A percentile compares a stretch with the other conserved stretches of the same genome.
phyloP scores from a whole-genome alignment of 148 eudicot species.

The Agrostemma githago region DNA sequence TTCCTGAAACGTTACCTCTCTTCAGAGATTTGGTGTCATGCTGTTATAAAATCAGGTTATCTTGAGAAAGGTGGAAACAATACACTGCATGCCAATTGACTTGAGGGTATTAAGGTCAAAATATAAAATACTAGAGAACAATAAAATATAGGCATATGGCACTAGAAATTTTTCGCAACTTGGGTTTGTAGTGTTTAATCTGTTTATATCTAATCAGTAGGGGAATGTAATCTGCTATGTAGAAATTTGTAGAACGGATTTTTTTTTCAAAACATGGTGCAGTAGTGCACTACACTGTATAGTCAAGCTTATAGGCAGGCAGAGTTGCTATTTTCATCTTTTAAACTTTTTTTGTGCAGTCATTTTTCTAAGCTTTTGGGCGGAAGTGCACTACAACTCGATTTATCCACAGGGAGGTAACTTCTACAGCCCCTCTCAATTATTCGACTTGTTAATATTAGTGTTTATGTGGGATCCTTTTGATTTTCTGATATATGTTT shows the following conservation, averaged over 20 bases:
- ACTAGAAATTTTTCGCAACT: not conserved
- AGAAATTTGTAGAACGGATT: not conserved
- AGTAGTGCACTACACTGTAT: not conserved
- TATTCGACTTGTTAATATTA: not conserved
- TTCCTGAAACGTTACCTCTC: not conserved
- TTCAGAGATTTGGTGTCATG: not conserved
- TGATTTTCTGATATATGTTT: not conserved
- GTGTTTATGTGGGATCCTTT: constrained; percentile 5
- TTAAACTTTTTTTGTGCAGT: constrained; percentile 5
- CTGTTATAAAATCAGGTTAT: not conserved
- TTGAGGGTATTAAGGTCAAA: not conserved
- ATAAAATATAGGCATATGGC: not conserved
- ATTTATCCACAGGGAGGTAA: constrained; percentile 90
- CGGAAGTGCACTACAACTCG: constrained; percentile 96
- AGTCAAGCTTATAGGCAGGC: not conserved
- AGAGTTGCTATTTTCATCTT: not conserved
- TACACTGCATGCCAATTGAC: not conserved
- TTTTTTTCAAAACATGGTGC: not conserved
- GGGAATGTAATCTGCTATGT: not conserved
- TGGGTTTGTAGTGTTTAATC: not conserved
- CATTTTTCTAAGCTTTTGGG: constrained; percentile 91
- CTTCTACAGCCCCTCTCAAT: constrained; percentile 1
- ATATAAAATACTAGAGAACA: not conserved
- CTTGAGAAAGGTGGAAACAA: not conserved
- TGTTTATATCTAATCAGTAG: no score